Percentiles rank a stretch among this genome's conserved stretches.
Conservation (phyloP, 2,329 filamentous ascomycete species). For the Talaromyces sp. region DNA sequence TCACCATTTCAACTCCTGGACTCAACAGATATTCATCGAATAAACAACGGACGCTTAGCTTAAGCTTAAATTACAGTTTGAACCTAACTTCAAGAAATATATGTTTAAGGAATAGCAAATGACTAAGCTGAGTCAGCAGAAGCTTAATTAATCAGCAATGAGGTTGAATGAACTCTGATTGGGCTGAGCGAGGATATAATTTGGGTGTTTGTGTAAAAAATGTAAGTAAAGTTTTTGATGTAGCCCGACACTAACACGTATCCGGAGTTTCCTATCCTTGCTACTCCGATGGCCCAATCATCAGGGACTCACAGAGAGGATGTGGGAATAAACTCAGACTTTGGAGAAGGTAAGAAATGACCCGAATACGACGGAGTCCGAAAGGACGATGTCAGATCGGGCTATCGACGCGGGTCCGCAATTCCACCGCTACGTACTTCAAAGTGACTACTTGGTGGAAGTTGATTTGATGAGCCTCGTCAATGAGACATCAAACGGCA, state of each 20-base stretch:
- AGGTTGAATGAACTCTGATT: too few species aligned
- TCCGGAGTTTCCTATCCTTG: not conserved
- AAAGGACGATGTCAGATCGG: not conserved
- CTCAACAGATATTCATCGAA: not conserved
- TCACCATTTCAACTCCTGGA: not conserved
- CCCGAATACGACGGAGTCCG: not conserved
- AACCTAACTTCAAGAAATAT: not conserved
- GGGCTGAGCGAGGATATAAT: not conserved
- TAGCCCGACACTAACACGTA: not conserved
- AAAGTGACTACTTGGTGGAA: not conserved
- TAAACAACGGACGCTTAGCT: not conserved
- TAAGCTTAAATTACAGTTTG: slow-evolving; percentile 6
- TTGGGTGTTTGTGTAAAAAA: too few species aligned
- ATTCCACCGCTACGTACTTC: not conserved
- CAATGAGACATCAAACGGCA: not conserved
- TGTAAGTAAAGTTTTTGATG: not conserved
- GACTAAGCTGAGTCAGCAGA: not conserved
- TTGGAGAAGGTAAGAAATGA: not conserved
- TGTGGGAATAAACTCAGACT: too few species aligned
- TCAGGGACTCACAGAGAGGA: not conserved
- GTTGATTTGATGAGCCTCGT: not conserved
- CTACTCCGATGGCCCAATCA: not conserved
- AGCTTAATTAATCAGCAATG: not conserved
- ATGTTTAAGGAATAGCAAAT: not conserved
- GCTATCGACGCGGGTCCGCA: not conserved